phyloP scores from a whole-genome alignment of 2,329 filamentous ascomycete genomes.

The Ophiostoma montium region DNA sequence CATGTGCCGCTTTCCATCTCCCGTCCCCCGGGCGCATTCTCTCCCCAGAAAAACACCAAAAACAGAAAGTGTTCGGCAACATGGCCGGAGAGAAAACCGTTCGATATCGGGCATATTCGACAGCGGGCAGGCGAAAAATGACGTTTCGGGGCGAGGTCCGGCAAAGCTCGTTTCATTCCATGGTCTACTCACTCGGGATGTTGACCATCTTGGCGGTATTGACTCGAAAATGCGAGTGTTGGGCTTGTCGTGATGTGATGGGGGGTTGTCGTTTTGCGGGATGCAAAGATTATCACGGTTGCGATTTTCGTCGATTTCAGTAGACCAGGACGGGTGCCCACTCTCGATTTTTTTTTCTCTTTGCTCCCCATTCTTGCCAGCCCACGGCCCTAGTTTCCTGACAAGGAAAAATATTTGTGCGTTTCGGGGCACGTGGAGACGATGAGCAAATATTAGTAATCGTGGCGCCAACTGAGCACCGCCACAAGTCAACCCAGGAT shows the following conservation, averaged over 20 bases:
- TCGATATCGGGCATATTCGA: neutral
- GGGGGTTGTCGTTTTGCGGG: constrained; percentile 7
- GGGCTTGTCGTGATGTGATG: constrained; percentile 7
- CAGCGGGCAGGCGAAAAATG: neutral
- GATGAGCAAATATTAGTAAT: constrained; percentile 3
- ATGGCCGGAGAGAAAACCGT: neutral
- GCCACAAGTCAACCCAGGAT: neutral
- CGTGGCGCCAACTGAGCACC: neutral
- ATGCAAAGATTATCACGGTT: neutral
- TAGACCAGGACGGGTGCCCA: neutral
- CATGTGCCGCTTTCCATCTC: neutral
- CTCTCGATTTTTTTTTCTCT: constrained; percentile 6
- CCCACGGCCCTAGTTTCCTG: constrained; percentile 1
- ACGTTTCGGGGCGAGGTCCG: neutral
- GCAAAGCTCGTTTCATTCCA: neutral
- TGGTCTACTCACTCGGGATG: constrained; percentile 44
- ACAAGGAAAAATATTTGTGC: constrained; percentile 11
- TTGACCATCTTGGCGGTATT: constrained; percentile 46
- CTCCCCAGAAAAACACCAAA: too few relatives aligned
- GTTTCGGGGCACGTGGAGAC: constrained; percentile 2
- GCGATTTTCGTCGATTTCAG: constrained; percentile 1
- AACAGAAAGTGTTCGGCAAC: neutral
- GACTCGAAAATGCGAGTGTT: constrained; percentile 4
- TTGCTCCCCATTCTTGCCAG: neutral
- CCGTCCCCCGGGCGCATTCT: neutral